Conservation (phyloP, 2,329 filamentous ascomycete genomes). For the Apiospora kogelbergensis region DNA sequence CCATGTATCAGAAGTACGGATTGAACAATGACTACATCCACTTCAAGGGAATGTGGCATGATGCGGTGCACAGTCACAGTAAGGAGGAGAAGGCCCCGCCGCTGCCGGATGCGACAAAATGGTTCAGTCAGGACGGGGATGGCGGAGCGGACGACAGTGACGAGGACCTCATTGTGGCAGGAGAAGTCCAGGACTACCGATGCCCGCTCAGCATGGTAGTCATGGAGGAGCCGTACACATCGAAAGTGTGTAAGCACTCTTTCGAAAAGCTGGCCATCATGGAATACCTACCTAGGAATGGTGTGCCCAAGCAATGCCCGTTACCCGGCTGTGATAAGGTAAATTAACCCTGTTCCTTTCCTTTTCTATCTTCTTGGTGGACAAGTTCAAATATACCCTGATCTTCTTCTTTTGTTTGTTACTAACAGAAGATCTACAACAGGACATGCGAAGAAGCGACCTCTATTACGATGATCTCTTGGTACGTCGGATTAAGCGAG, state of each 20-base stretch:
- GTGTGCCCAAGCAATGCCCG: constrained; percentile 54
- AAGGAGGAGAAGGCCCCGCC: constrained; percentile 47
- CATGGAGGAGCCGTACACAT: constrained; percentile 67
- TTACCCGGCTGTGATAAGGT: constrained; percentile 64
- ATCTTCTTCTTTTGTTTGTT: not conserved
- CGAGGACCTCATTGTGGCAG: constrained; percentile 67
- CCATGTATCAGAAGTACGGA: constrained; percentile 49
- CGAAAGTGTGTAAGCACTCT: constrained; percentile 66
- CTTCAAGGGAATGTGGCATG: constrained; percentile 61
- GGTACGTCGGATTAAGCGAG: constrained; percentile 57
- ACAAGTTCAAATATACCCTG: too few relatives aligned
- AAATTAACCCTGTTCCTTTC: constrained; percentile 11
- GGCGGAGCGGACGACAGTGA: constrained; percentile 53
- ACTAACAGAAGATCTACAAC: constrained; percentile 10
- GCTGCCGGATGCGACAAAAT: constrained; percentile 52
- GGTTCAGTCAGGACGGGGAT: constrained; percentile 49
- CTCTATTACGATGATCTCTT: constrained; percentile 58
- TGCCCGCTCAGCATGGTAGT: constrained; percentile 68
- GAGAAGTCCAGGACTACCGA: constrained; percentile 63
- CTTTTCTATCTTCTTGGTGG: not conserved
- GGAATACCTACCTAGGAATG: constrained; percentile 43
- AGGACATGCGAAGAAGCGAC: constrained; percentile 53
- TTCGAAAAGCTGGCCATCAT: constrained; percentile 68
- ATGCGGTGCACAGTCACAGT: constrained; percentile 42
- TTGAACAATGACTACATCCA: constrained; percentile 57